phyloP scores from a whole-genome alignment of 306 rosid species.

The Cicer chorassanicum region DNA sequence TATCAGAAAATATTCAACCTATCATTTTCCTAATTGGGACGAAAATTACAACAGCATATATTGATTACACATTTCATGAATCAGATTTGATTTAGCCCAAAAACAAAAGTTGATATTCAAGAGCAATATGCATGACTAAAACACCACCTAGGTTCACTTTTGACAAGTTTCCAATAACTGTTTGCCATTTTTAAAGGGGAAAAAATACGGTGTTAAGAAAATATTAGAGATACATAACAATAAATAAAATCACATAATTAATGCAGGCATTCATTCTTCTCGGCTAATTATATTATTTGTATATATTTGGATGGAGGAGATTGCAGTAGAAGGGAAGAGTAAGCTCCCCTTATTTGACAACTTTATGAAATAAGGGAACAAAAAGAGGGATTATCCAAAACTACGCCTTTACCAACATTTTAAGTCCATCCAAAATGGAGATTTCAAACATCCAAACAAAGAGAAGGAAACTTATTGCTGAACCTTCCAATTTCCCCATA shows the following conservation, averaged over 20 bases:
- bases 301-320: conserved; percentile 9
- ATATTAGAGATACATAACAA: not conserved
- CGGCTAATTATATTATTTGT: not conserved
- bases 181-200: not conserved
- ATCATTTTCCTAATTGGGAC: not conserved
- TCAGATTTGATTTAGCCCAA: not conserved
- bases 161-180: not conserved
- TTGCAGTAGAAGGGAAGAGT: conserved; percentile 12
- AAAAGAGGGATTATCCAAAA: conserved; percentile 25
- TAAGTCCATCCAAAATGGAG: conserved; percentile 13
- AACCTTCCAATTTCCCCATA: not conserved
- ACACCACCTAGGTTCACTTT: not conserved
- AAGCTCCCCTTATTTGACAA: conserved; percentile 13
- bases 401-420: conserved; percentile 6
- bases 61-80: not conserved
- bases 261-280: not conserved
- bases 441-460: conserved; percentile 34
- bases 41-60: conserved; percentile 4
- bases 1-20: conserved; percentile 11
- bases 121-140: not conserved
- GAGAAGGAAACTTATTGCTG: conserved; percentile 1
- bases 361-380: not conserved
- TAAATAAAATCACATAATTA: not conserved
- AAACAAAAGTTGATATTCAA: not conserved
- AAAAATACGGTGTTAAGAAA: not conserved